Conservation (phyloP, 1,139 yeast species). For the Suhomyces panamericanus region DNA sequence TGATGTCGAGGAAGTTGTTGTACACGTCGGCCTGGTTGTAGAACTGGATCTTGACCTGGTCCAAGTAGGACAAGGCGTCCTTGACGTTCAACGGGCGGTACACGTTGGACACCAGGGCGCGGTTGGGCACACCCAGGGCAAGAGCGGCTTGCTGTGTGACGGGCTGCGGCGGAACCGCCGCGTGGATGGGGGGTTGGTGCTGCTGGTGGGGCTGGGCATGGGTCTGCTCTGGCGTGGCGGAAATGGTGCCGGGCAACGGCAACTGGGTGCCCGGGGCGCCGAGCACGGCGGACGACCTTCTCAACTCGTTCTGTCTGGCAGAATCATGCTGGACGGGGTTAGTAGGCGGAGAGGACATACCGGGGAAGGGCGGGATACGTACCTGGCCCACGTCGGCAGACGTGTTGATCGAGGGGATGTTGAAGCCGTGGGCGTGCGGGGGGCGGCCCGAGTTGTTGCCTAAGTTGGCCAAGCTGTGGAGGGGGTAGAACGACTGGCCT, state of each 20-base stretch:
- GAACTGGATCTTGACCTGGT: conserved; percentile 93
- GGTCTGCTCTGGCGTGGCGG: conserved; percentile 17
- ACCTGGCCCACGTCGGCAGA: conserved; percentile 31
- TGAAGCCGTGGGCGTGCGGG: conserved; percentile 44
- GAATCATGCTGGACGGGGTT: conserved; percentile 21
- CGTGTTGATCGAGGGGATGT: conserved; percentile 48
- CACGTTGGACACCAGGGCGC: conserved; percentile 47
- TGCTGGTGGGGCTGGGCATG: conserved; percentile 21
- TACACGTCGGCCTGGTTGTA: conserved; percentile 92
- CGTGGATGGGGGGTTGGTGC: conserved; percentile 16
- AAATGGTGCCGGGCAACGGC: conserved; percentile 26
- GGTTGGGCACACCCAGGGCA: conserved; percentile 42
- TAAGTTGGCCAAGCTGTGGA: conserved; percentile 53
- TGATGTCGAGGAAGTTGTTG: conserved; percentile 91
- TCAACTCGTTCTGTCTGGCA: conserved; percentile 27
- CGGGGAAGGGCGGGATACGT: conserved; percentile 22
- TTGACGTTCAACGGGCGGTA: conserved; percentile 92
- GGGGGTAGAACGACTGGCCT: conserved; percentile 52
- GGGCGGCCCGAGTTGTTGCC: conserved; percentile 43
- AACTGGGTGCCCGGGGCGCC: conserved; percentile 23
- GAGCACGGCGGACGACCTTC: conserved; percentile 29
- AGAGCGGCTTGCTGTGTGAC: conserved; percentile 15
- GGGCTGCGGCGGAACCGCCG: conserved; percentile 15
- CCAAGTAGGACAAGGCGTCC: conserved; percentile 92
- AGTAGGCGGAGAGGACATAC: conserved; percentile 14